A percentile compares a stretch with the other conserved stretches of the same genome.
These are phyloP conservation scores for Funneliformis mosseae DNA, from an alignment of 192 early-diverging fungal species.

Conservation along the genomic window DNA sequence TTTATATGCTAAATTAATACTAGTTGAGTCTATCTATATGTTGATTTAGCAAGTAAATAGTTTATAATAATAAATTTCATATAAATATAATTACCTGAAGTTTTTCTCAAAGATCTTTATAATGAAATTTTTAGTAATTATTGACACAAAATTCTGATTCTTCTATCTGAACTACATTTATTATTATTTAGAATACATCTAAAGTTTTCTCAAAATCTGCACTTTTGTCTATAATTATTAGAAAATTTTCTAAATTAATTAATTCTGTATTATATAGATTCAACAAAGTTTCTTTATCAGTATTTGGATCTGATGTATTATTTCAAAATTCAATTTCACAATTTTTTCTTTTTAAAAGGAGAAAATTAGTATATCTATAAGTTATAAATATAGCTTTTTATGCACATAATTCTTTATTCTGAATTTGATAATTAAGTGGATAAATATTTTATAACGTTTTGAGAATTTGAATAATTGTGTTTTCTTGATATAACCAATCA, in stretches of 20 bases:
- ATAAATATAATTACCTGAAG: constrained; percentile 6
- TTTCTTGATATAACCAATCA: background rate
- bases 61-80: background rate
- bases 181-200: background rate
- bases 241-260: background rate
- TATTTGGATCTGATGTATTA: background rate
- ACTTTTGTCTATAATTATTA: background rate
- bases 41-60: background rate
- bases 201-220: background rate
- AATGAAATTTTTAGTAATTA: constrained; percentile 2
- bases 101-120: background rate
- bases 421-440: background rate
- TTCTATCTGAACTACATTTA: background rate
- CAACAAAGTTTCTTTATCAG: background rate
- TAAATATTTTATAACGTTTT: background rate
- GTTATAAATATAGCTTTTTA: constrained; percentile 2
- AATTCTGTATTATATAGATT: background rate
- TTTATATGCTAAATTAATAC: background rate
- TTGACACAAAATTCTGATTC: constrained; percentile 12
- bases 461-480: background rate
- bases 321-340: constrained; percentile 3
- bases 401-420: constrained; percentile 7
- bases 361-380: constrained; percentile 3
- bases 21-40: background rate
- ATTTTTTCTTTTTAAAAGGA: background rate